Conservation (phyloP, 2,329 filamentous ascomycete species). For the Raffaelea albimanens region DNA sequence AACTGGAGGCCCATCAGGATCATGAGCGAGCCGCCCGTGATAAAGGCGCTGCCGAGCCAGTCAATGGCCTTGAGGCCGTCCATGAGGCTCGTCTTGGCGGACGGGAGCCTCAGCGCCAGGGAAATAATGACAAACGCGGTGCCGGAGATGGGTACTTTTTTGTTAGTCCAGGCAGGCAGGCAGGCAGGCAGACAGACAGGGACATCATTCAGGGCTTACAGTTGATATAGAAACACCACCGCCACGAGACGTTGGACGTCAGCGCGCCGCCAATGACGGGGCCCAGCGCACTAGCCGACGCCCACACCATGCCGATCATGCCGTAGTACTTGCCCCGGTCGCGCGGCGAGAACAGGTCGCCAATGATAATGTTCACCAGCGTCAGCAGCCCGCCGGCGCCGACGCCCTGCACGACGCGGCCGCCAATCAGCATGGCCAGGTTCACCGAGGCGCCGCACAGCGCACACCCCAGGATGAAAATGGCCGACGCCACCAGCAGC, state of each 20-base stretch:
- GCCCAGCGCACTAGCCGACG: slow-evolving; percentile 11
- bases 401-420: slow-evolving; percentile 45
- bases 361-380: slow-evolving; percentile 50
- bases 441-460: slow-evolving; percentile 39
- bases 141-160: slow-evolving; percentile 20
- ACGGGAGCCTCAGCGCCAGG: slow-evolving; percentile 58
- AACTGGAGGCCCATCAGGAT: slow-evolving; percentile 61
- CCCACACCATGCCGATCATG: slow-evolving; percentile 15
- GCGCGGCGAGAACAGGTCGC: slow-evolving; percentile 28
- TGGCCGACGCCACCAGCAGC: slow-evolving; percentile 36
- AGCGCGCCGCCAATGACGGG: slow-evolving; percentile 14
- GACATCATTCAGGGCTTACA: slow-evolving; percentile 5
- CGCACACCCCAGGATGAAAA: slow-evolving; percentile 47
- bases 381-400: slow-evolving; percentile 49
- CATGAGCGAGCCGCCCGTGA: slow-evolving; percentile 59
- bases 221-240: slow-evolving; percentile 64
- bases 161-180: background rate
- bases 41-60: slow-evolving; percentile 35
- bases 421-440: slow-evolving; percentile 44
- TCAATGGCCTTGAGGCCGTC: slow-evolving; percentile 56
- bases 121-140: slow-evolving; percentile 38
- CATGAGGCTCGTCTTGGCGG: slow-evolving; percentile 52
- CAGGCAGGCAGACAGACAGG: background rate
- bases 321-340: slow-evolving; percentile 16
- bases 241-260: slow-evolving; percentile 34